Percentiles rank a stretch among this genome's conserved stretches.
phyloP scores from a whole-genome alignment of 1,139 yeast genomes.

The Arxiozyma heterogenica region DNA sequence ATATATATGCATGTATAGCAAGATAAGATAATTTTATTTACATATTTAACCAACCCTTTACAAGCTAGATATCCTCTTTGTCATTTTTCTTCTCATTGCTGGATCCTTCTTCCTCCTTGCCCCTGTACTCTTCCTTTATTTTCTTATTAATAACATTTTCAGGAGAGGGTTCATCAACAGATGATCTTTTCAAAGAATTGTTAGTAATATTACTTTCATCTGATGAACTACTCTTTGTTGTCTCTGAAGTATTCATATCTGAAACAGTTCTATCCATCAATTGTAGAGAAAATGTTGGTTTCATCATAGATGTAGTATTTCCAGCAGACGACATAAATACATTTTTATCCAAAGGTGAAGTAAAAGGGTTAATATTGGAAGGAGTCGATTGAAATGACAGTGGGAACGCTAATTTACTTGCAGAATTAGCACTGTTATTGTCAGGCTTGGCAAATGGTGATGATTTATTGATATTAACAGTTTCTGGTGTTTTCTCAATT shows the following conservation, averaged over 20 bases:
- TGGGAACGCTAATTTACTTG: not conserved
- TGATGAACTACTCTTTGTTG: not conserved
- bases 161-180: not conserved
- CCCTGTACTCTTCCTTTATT: not conserved
- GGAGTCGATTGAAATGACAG: conserved; percentile 1
- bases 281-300: conserved; percentile 7
- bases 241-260: conserved; percentile 1
- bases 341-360: conserved; percentile 1
- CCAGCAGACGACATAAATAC: conserved; percentile 1
- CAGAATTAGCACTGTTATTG: not conserved
- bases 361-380: conserved; percentile 7
- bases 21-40: too few relatives aligned
- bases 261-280: not conserved
- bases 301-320: conserved; percentile 2
- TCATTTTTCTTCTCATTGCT: not conserved
- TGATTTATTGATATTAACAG: not conserved
- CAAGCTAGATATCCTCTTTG: not conserved
- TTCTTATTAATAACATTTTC: not conserved
- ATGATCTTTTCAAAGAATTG: conserved; percentile 1
- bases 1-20: not conserved
- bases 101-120: not conserved
- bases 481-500: conserved; percentile 1
- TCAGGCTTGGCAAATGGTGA: not conserved
- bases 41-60: not conserved
- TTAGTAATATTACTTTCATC: conserved; percentile 1